Evolutionary conservation across 2,329 filamentous ascomycete genomes (phyloP), one percentile per base, ranked within the genome.

Genomic region (Aulographum hederae): DNA sequence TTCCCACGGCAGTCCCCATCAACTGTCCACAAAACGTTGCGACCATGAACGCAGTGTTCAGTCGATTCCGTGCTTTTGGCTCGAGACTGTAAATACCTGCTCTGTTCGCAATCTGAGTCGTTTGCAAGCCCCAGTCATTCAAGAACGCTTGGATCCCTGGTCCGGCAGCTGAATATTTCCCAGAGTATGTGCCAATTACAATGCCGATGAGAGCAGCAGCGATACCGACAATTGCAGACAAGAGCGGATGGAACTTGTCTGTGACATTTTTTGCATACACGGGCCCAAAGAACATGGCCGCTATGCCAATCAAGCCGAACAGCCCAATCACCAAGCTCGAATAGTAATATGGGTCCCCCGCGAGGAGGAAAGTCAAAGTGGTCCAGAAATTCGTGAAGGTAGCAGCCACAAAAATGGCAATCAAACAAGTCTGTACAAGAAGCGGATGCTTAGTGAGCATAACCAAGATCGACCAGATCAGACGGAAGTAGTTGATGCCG

Each of bases 41-140:
- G 0, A 84, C 63, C 80, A 86, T 89, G 44, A 82, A 89, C 1
- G 73, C 77, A 0, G 79, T 84, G 46, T 89, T 89, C 16, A 86
- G 66, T 3, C 80, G 55, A 51, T 84, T 89, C 4, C 77, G 56
- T 0, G 73, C 73, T 37, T 69, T 73, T 0, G 78, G 72, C 32
- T 77, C 74, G 15, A 86, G 70, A 2, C 58, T 54, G 42, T 80
- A 85, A 14, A 89, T 78, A 3, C 69, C 63, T 1, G 65, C 62
- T 0, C 80, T 58, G 42, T 85, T 84, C 2, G 76, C 75, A 19
- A 82, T 77, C 47, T 84, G 77, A 1, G 69, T 63, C 1, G 72
- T 77, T 50, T 84, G 79, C 37, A 74, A 60, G 0, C 78, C 79
- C 17, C 81, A 61, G 41, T 89, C 80, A 37, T 74, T 64, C 1